A percentile compares a stretch with the other conserved stretches of the same genome.
Conservation (phyloP, 139 green algal genomes). For the Coccomyxa sp. region DNA sequence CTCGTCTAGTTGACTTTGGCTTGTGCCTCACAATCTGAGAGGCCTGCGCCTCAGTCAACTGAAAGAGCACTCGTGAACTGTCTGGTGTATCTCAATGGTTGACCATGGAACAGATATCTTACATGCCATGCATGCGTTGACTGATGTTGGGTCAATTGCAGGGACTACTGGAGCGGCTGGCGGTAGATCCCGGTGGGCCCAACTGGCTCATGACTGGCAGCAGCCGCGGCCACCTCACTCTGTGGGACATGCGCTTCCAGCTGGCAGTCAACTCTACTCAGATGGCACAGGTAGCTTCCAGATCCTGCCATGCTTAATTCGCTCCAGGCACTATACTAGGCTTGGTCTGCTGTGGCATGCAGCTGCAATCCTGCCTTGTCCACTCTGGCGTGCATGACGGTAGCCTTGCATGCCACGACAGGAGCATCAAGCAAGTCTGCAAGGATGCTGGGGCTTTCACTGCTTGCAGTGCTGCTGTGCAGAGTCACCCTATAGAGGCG, state of each 20-base stretch:
- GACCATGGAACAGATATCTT: too few relatives aligned
- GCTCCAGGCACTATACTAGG: too few relatives aligned
- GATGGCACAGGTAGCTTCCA: constrained; percentile 33
- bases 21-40: not conserved
- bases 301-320: too few relatives aligned
- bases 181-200: constrained; percentile 36
- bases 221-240: constrained; percentile 45
- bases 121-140: too few relatives aligned
- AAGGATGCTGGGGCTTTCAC: not conserved
- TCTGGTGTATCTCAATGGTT: too few relatives aligned
- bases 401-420: too few relatives aligned
- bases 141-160: not conserved
- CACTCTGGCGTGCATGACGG: too few relatives aligned
- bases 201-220: constrained; percentile 68
- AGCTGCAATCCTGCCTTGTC: too few relatives aligned
- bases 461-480: not conserved
- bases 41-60: too few relatives aligned
- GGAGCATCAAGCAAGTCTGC: not conserved
- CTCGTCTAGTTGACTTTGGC: not conserved
- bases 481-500: constrained; percentile 31
- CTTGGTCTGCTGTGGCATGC: too few relatives aligned
- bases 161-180: constrained; percentile 52
- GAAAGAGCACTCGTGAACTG: too few relatives aligned
- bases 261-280: constrained; percentile 35
- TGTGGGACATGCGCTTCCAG: constrained; percentile 84